phyloP scores from a whole-genome alignment of 495 filamentous ascomycete species.

The Friedmanniomyces simplex region DNA sequence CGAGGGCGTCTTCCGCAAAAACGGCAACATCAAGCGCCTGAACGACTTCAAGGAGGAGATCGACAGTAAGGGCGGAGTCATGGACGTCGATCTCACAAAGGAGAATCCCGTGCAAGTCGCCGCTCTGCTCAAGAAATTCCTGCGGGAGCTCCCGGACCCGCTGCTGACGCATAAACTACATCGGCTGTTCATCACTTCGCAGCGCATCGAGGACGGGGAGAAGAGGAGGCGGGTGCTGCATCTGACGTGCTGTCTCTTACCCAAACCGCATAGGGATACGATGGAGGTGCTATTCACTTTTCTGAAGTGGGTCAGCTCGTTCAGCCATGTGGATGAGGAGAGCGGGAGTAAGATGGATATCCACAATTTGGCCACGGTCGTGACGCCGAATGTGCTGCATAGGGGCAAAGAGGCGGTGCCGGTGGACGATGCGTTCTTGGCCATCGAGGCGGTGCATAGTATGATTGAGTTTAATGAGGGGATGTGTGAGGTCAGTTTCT shows the following conservation, averaged over 20 bases:
- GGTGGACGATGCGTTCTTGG: slow-evolving; percentile 76
- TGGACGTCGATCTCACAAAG: slow-evolving; percentile 67
- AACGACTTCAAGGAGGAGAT: slow-evolving; percentile 74
- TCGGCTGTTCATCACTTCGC: slow-evolving; percentile 75
- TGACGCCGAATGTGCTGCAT: slow-evolving; percentile 81
- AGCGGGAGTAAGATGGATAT: slow-evolving; percentile 97
- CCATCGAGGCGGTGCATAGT: slow-evolving; percentile 82
- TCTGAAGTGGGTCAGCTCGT: slow-evolving; percentile 95
- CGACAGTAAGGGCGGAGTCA: slow-evolving; percentile 62
- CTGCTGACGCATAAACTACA: slow-evolving; percentile 93
- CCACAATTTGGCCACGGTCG: slow-evolving; percentile 96
- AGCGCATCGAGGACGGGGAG: slow-evolving; percentile 76
- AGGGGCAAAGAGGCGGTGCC: neutral
- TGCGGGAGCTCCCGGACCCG: slow-evolving; percentile 89
- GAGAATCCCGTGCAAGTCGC: slow-evolving; percentile 89
- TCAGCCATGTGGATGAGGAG: slow-evolving; percentile 91
- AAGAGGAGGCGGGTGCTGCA: slow-evolving; percentile 79
- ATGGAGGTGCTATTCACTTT: slow-evolving; percentile 93
- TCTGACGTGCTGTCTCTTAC: slow-evolving; percentile 83
- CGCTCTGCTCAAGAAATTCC: slow-evolving; percentile 88
- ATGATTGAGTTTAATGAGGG: slow-evolving; percentile 87
- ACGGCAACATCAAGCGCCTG: slow-evolving; percentile 88
- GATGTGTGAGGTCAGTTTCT: slow-evolving; percentile 79
- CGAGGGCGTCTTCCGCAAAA: slow-evolving; percentile 98
- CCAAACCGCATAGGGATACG: slow-evolving; percentile 84